phyloP scores from a whole-genome alignment of 2,329 filamentous ascomycete species.

The Tolypocladium tropicale region DNA sequence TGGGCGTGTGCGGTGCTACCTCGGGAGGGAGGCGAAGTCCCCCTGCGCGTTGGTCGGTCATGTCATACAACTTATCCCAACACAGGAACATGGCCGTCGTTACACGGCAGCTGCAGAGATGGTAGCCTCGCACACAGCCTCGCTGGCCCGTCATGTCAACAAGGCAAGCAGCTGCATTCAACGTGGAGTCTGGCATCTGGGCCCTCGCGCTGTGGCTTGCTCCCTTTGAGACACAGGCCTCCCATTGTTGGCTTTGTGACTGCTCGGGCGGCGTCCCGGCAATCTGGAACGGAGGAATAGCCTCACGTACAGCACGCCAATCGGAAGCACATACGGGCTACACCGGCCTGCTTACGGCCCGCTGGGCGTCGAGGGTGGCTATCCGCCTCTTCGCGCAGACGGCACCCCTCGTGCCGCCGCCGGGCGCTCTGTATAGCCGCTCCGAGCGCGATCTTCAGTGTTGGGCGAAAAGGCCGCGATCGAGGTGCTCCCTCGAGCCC shows the following conservation, averaged over 20 bases:
- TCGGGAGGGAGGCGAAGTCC: neutral
- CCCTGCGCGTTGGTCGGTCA: neutral
- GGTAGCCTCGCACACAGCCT: neutral
- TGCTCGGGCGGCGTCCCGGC: neutral
- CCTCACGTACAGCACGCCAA: neutral
- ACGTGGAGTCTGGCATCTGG: neutral
- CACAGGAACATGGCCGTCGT: neutral
- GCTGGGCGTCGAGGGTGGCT: neutral
- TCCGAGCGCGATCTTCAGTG: neutral
- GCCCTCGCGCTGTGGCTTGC: neutral
- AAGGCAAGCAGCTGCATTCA: neutral
- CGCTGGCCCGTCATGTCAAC: neutral
- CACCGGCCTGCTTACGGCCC: neutral
- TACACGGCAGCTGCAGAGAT: neutral
- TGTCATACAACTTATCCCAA: neutral
- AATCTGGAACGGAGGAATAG: neutral
- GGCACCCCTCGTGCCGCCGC: neutral
- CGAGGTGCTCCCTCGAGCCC: neutral
- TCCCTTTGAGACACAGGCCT: neutral
- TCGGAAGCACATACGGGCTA: neutral
- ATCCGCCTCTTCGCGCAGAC: neutral
- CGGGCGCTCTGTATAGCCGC: neutral
- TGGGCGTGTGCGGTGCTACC: neutral
- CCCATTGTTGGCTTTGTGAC: neutral
- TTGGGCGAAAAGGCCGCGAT: neutral